Evolutionary conservation across 441 rosid species (phyloP).

Genomic region (Adansonia rubrostipa): DNA sequence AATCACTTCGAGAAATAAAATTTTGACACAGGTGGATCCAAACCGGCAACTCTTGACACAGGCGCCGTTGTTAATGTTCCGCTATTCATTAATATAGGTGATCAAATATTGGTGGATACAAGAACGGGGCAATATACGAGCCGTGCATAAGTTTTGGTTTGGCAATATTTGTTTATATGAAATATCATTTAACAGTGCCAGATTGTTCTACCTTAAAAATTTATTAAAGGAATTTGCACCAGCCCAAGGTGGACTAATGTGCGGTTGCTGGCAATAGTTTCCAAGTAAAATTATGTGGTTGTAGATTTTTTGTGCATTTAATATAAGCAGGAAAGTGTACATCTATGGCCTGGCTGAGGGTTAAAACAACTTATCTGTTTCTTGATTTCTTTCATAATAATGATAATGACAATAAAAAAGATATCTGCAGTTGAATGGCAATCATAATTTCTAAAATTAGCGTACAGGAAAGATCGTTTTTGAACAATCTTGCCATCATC

Average conservation of each 20-base stretch:
- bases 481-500: neutral
- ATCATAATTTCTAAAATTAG: neutral
- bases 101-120: slow-evolving; percentile 79
- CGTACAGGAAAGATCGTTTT: neutral
- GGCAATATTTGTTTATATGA: neutral
- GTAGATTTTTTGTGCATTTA: no score
- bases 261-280: no score
- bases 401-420: neutral
- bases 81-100: slow-evolving; percentile 67
- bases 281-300: no score
- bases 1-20: no score
- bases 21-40: slow-evolving; percentile 71
- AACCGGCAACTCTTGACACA: slow-evolving; percentile 81
- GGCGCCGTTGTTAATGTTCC: slow-evolving; percentile 83
- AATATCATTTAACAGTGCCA: no score
- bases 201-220: no score
- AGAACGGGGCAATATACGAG: slow-evolving; percentile 83
- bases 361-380: neutral
- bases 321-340: no score
- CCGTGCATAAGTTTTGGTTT: slow-evolving; percentile 47
- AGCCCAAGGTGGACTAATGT: no score
- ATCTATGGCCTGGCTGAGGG: neutral
- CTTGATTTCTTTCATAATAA: neutral
- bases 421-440: neutral
- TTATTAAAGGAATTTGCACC: no score